Percentiles rank a stretch among this genome's conserved stretches.
Conservation (phyloP, 2,329 filamentous ascomycete genomes). For the Plectosphaerella sp. region DNA sequence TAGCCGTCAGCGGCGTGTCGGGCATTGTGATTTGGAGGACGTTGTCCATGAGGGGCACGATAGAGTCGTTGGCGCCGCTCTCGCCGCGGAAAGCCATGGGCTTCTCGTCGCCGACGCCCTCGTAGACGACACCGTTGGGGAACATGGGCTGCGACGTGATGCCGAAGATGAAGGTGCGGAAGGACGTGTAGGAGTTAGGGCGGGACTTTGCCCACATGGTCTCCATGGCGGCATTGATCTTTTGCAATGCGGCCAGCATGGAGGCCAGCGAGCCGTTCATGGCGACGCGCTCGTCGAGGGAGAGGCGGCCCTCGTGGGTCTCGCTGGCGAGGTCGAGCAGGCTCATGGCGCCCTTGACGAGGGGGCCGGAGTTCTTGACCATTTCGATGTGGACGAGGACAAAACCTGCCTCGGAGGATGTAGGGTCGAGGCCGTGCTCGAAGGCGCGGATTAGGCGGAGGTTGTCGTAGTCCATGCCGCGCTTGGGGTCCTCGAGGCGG, state of each 20-base stretch:
- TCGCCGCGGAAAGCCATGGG: conserved; percentile 85
- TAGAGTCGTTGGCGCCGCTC: conserved; percentile 90
- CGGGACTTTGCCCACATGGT: conserved; percentile 89
- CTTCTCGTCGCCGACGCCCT: conserved; percentile 67
- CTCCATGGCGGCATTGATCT: conserved; percentile 79
- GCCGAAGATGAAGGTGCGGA: conserved; percentile 96
- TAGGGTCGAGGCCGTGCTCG: conserved; percentile 80
- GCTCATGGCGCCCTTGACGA: conserved; percentile 69
- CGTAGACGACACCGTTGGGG: conserved; percentile 84
- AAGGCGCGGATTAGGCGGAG: conserved; percentile 87
- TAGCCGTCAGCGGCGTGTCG: conserved; percentile 79
- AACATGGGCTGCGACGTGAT: conserved; percentile 95
- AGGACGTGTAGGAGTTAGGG: conserved; percentile 78
- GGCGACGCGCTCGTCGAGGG: conserved; percentile 35
- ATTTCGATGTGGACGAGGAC: conserved; percentile 96
- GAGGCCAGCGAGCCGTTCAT: conserved; percentile 62
- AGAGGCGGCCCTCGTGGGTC: conserved; percentile 15
- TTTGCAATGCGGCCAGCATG: conserved; percentile 59
- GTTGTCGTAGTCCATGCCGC: conserved; percentile 58
- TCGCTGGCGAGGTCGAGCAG: conserved; percentile 56
- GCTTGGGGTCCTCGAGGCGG: conserved; percentile 50
- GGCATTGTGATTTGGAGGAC: conserved; percentile 85
- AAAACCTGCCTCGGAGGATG: conserved; percentile 89
- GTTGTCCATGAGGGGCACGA: conserved; percentile 87
- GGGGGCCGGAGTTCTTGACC: conserved; percentile 77